A percentile compares a stretch with the other conserved stretches of the same genome.
Conservation (phyloP, 495 filamentous ascomycete genomes). For the Bathelium albidoporum region DNA sequence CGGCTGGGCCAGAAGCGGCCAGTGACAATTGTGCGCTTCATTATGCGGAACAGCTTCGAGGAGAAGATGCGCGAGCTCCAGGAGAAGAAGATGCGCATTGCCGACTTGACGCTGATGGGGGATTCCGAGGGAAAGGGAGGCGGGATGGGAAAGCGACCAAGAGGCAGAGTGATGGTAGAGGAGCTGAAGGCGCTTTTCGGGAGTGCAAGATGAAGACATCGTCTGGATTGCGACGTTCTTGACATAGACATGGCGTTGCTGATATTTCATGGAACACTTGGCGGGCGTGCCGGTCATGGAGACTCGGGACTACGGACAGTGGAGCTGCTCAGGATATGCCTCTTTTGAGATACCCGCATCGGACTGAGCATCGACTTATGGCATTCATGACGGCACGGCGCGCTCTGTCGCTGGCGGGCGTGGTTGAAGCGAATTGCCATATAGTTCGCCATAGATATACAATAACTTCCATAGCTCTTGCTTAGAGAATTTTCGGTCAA, state of each 20-base stretch:
- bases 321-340: no score
- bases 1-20: slow-evolving; percentile 79
- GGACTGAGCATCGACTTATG: background rate
- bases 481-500: no score
- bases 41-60: slow-evolving; percentile 86
- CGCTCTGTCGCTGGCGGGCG: background rate
- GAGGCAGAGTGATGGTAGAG: slow-evolving; percentile 62
- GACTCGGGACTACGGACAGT: background rate
- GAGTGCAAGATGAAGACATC: slow-evolving; percentile 37
- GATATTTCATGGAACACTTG: background rate
- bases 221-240: background rate
- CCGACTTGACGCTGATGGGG: slow-evolving; percentile 71
- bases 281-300: background rate
- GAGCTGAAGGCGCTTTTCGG: slow-evolving; percentile 71
- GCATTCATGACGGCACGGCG: background rate
- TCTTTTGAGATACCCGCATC: background rate
- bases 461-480: no score
- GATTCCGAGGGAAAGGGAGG: slow-evolving; percentile 31
- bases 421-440: background rate
- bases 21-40: slow-evolving; percentile 70
- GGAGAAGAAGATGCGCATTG: slow-evolving; percentile 80
- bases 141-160: slow-evolving; percentile 53
- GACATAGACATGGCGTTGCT: background rate
- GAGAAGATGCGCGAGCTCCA: slow-evolving; percentile 86
- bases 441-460: no score